Percentiles rank a stretch among this genome's conserved stretches.
These are phyloP conservation scores for Penicillium dipodomyicola DNA, from an alignment of 495 filamentous ascomycete genomes.

Conservation along the genomic window DNA sequence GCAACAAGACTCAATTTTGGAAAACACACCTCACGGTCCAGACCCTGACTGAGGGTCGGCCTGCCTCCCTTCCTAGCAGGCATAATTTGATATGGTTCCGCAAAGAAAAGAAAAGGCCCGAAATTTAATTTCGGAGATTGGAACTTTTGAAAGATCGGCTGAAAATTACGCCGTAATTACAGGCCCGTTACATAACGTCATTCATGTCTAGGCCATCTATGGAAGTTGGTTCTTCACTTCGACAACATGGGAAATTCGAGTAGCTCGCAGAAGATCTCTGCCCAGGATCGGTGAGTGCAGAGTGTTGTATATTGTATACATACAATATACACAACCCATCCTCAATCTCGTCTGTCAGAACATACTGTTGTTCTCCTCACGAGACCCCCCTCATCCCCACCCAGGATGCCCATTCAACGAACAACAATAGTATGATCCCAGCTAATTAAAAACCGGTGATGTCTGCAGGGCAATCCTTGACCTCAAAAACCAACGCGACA, in stretches of 20 bases:
- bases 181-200: conserved; percentile 27
- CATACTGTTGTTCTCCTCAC: conserved; percentile 15
- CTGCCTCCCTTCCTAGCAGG: conserved; percentile 42
- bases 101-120: conserved; percentile 23
- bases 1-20: not conserved
- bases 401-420: not conserved
- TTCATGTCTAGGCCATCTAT: conserved; percentile 9
- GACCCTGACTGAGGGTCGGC: conserved; percentile 49
- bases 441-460: conserved; percentile 6
- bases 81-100: conserved; percentile 22
- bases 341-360: not conserved
- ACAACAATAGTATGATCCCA: not conserved
- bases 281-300: conserved; percentile 61
- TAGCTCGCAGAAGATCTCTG: conserved; percentile 67
- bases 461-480: conserved; percentile 80
- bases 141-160: conserved; percentile 3
- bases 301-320: not conserved
- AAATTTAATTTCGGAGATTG: conserved; percentile 18
- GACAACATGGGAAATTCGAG: conserved; percentile 62
- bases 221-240: conserved; percentile 7
- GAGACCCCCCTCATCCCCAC: conserved; percentile 24
- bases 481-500: conserved; percentile 96
- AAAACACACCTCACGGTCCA: conserved; percentile 54
- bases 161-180: conserved; percentile 22
- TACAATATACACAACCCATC: not conserved